A percentile compares a stretch with the other conserved stretches of the same genome.
phyloP scores from a whole-genome alignment of 2,329 filamentous ascomycete genomes.

The Fusarium veterinarium region DNA sequence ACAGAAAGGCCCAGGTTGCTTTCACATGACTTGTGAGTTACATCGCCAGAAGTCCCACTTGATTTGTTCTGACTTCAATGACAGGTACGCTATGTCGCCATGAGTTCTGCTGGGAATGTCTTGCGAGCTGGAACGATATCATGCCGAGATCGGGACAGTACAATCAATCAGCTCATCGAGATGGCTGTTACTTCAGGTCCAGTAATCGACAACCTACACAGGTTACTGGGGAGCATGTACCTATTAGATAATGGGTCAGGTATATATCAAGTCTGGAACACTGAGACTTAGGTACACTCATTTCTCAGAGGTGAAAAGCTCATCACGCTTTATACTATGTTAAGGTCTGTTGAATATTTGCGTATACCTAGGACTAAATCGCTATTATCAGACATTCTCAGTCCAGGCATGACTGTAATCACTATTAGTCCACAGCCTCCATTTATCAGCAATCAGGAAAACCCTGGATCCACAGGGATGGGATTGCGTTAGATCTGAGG shows the following conservation, averaged over 20 bases:
- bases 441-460: no score
- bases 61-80: not conserved
- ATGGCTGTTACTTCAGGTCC: not conserved
- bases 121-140: not conserved
- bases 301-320: no score
- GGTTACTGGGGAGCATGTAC: not conserved
- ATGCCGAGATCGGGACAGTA: not conserved
- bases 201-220: not conserved
- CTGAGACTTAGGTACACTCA: no score
- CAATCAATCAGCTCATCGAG: not conserved
- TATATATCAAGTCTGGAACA: not conserved
- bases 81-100: not conserved
- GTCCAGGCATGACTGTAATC: no score
- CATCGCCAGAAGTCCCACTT: fast-evolving
- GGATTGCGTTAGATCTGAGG: no score
- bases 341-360: no score
- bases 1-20: not conserved
- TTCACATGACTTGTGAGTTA: not conserved
- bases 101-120: slow-evolving; percentile 1
- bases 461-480: no score
- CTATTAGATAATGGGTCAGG: not conserved
- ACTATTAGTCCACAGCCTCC: no score
- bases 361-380: no score
- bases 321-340: no score
- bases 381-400: no score